These are phyloP conservation scores for Plenodomus biglobosus DNA, from an alignment of 2,329 filamentous ascomycete genomes.

Conservation along the genomic window DNA sequence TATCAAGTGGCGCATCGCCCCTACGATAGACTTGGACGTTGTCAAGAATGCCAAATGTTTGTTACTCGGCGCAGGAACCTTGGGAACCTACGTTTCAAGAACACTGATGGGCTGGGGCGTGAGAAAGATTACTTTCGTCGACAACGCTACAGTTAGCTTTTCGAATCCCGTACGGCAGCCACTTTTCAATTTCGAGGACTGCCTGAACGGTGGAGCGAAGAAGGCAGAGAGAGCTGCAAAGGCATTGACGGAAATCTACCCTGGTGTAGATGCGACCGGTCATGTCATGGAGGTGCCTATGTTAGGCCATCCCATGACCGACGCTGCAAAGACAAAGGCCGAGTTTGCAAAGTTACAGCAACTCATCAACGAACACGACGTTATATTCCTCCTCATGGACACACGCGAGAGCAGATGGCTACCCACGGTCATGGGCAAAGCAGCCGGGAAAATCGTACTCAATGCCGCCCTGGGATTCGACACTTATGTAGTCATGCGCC, in stretches of 20 bases:
- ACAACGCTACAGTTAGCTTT: conserved; percentile 90
- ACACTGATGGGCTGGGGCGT: conserved; percentile 96
- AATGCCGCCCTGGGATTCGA: conserved; percentile 97
- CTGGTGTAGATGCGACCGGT: conserved; percentile 79
- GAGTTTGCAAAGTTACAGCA: conserved; percentile 75
- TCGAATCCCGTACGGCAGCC: conserved; percentile 96
- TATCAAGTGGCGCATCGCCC: conserved; percentile 98
- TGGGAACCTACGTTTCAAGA: conserved; percentile 90
- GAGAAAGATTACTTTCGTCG: conserved; percentile 90
- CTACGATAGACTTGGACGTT: conserved; percentile 79
- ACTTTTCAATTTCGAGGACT: conserved; percentile 87
- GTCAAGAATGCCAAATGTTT: conserved; percentile 91
- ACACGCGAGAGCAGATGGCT: conserved; percentile 93
- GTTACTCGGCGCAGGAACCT: conserved; percentile 85
- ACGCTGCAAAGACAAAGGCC: conserved; percentile 66
- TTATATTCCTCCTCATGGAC: conserved; percentile 95
- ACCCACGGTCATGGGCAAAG: conserved; percentile 93
- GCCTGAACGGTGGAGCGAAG: conserved; percentile 76
- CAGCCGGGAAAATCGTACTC: conserved; percentile 89
- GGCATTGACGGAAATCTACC: conserved; percentile 82
- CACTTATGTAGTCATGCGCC: conserved; percentile 95
- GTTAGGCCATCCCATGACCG: conserved; percentile 84
- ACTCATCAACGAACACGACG: conserved; percentile 83
- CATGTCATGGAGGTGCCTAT: conserved; percentile 88
- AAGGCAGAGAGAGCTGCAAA: conserved; percentile 83